phyloP scores from a whole-genome alignment of 257 asterid genomes.

The Nicotiana attenuata region DNA sequence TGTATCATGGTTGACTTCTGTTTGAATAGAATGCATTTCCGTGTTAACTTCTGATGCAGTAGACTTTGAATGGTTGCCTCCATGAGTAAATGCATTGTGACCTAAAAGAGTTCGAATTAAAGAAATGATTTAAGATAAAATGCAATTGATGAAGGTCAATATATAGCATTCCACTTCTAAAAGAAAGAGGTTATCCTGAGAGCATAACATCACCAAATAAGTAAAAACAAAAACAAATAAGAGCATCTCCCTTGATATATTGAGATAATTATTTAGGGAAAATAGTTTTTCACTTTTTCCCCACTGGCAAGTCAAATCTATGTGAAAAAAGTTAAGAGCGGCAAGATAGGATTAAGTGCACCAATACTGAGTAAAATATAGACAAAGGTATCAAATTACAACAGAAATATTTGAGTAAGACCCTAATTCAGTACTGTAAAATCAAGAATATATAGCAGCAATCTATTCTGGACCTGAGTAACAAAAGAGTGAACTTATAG shows the following conservation, averaged over 20 bases:
- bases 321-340: background rate
- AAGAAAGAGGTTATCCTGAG: background rate
- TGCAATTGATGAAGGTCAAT: background rate
- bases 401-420: background rate
- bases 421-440: background rate
- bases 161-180: background rate
- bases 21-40: constrained; percentile 32
- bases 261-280: background rate
- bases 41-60: constrained; percentile 8
- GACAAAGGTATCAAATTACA: background rate
- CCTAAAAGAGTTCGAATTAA: constrained; percentile 6
- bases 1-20: constrained; percentile 33
- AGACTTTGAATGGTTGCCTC: constrained; percentile 8
- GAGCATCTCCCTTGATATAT: background rate
- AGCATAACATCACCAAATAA: background rate
- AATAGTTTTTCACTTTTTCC: background rate
- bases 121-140: background rate
- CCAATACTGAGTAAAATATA: background rate
- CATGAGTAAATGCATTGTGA: constrained; percentile 9
- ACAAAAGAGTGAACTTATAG: background rate
- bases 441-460: background rate
- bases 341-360: background rate
- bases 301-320: background rate
- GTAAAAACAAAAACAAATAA: background rate
- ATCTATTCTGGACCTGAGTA: background rate